Base-by-base conservation (phyloP, 139 green algal species). In the Auxenochlorella protothecoides region DNA sequence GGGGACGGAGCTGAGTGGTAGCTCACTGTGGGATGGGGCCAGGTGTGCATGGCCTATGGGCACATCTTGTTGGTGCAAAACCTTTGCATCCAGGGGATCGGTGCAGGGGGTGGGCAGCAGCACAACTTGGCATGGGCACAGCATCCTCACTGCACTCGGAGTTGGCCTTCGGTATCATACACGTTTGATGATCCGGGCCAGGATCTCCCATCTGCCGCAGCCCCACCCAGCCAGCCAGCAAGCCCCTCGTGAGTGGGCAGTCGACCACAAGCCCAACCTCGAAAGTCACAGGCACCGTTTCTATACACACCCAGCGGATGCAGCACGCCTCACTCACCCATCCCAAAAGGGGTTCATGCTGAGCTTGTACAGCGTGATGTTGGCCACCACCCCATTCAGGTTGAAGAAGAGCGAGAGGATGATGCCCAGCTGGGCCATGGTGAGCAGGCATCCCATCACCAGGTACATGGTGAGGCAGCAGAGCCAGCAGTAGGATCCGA, bases 401-500 rank as follows among this genome's bases (percentile, higher is more conserved):
- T 83, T 81, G 59, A 68, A 68, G 16, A 83, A 79, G 27, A 81
- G 27, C 10, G 65, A 72, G 11, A 83, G 57, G 0, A 76, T 68
- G n/a, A 83, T 75, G 59, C 68, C 78, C 55, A 82, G 55, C 62
- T 83, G 65, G 4, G 70, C 76, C 5, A 83, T 44, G 53, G 76
- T 79, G 59, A 84, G 16, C 52, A 81, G 54, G 64, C 13, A 62
- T 12, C 65, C 66, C 10, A 79, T 51, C 52, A 76, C 57, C 13
- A 84, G 68, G 70, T 79, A 83, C 13, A 83, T 12, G 7, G 67
- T 71, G 13, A 83, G 56, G 71, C 68, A 79, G 44, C 67, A 76
- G 55, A 53, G 66, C 4, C 57, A 63, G 53, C 68, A 65, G 15
- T 66, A 68, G 6, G 63, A 71, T 56, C 65, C 69, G 12, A 84